A percentile compares a stretch with the other conserved stretches of the same genome.
These are phyloP conservation scores for Lentinula detonsa DNA, from an alignment of 768 basidiomycete species.

Conservation along the genomic window DNA sequence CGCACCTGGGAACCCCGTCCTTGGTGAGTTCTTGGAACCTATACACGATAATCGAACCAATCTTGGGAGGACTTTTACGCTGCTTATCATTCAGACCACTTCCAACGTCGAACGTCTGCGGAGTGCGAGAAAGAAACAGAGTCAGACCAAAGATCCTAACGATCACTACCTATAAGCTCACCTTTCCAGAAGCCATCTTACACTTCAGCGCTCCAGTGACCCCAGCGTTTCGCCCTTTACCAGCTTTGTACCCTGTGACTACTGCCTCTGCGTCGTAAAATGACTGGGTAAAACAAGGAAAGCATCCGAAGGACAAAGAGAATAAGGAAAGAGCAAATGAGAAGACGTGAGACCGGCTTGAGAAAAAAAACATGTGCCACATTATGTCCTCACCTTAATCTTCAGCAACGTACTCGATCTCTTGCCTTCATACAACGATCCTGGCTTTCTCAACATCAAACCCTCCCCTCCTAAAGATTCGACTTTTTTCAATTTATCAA, in stretches of 20 bases:
- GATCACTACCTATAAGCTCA: conserved; percentile 9
- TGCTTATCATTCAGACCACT: conserved; percentile 50
- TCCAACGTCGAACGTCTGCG: conserved; percentile 50
- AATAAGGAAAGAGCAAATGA: neutral
- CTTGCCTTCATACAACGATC: conserved; percentile 45
- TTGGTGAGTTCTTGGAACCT: conserved; percentile 55
- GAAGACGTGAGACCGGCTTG: no score
- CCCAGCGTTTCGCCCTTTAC: conserved; percentile 46
- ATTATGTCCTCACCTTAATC: conserved; percentile 36
- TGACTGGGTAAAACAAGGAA: conserved; percentile 22
- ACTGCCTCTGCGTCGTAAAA: conserved; percentile 59
- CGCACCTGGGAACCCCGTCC: conserved; percentile 51
- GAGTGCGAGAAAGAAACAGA: no score
- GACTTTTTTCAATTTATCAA: conserved; percentile 47
- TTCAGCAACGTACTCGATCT: conserved; percentile 46
- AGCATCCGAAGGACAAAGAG: neutral
- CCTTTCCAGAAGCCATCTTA: conserved; percentile 59
- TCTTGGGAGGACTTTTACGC: conserved; percentile 46
- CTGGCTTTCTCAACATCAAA: conserved; percentile 47
- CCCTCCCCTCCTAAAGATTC: conserved; percentile 54
- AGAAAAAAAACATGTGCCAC: neutral
- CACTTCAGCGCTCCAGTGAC: conserved; percentile 45
- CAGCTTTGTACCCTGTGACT: conserved; percentile 51
- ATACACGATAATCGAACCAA: conserved; percentile 51
- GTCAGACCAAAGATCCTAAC: neutral